These are phyloP conservation scores for Laburnicola sp. DNA, from an alignment of 2,329 filamentous ascomycete species.

Conservation along the genomic window DNA sequence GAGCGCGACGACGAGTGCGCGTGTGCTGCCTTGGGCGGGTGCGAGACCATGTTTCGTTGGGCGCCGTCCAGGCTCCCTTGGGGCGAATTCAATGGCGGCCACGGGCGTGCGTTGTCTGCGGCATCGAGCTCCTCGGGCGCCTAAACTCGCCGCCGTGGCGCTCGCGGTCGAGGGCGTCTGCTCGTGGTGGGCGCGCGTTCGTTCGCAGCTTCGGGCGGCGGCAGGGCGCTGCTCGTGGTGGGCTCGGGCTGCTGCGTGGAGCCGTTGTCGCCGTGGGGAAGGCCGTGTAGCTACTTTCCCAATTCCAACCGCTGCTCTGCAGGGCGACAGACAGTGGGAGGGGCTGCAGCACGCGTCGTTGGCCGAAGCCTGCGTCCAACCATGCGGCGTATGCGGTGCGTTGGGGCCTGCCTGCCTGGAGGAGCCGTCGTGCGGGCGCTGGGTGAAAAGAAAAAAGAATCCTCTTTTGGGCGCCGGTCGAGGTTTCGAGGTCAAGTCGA, in stretches of 20 bases:
- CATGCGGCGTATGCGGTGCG: slow-evolving; percentile 17
- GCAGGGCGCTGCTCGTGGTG: slow-evolving; percentile 6
- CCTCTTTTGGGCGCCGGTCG: neutral
- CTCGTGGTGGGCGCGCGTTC: no score
- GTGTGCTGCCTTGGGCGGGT: slow-evolving; percentile 25
- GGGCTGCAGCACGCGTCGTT: slow-evolving; percentile 17
- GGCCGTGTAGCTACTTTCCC: slow-evolving; percentile 24
- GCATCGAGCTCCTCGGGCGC: slow-evolving; percentile 7
- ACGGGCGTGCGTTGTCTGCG: slow-evolving; percentile 9
- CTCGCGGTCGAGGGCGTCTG: neutral
- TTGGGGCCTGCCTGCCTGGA: slow-evolving; percentile 1
- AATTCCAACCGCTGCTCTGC: slow-evolving; percentile 15
- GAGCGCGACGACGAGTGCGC: slow-evolving; percentile 12
- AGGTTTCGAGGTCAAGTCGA: slow-evolving; percentile 1
- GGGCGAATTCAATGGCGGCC: no score
- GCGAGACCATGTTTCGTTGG: slow-evolving; percentile 37
- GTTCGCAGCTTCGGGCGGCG: no score
- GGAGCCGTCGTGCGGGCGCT: slow-evolving; percentile 8
- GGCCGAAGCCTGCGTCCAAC: slow-evolving; percentile 16
- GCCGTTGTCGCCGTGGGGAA: slow-evolving; percentile 31
- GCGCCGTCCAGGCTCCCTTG: no score
- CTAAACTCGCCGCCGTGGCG: neutral
- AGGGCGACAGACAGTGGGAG: neutral
- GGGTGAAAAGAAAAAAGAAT: neutral
- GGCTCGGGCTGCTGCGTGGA: slow-evolving; percentile 22